Conservation (phyloP, 2,329 filamentous ascomycete genomes). For the Coleophoma eucalyptorum region DNA sequence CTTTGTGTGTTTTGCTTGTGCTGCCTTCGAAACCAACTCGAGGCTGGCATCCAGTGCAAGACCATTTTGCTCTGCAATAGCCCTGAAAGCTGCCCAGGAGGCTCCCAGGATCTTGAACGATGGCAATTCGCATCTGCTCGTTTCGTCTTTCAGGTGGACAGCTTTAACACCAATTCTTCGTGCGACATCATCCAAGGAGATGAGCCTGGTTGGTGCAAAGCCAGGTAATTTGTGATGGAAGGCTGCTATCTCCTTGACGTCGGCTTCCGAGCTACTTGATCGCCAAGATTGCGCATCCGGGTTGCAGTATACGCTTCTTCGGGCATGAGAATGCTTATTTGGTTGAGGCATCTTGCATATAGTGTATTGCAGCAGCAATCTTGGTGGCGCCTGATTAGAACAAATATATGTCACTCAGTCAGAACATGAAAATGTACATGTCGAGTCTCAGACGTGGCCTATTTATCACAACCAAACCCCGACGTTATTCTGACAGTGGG, state of each 20-base stretch:
- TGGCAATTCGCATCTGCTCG: slow-evolving; percentile 60
- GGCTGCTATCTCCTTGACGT: neutral
- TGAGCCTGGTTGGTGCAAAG: slow-evolving; percentile 52
- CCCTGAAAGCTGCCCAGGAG: slow-evolving; percentile 65
- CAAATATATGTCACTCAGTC: too few relatives aligned
- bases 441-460: too few relatives aligned
- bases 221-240: slow-evolving; percentile 58
- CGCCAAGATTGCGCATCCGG: neutral
- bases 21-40: slow-evolving; percentile 31
- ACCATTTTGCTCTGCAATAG: slow-evolving; percentile 41
- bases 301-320: neutral
- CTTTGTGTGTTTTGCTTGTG: slow-evolving; percentile 28
- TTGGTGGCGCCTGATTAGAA: too few relatives aligned
- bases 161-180: slow-evolving; percentile 48
- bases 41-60: slow-evolving; percentile 40
- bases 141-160: slow-evolving; percentile 69
- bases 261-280: neutral
- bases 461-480: too few relatives aligned
- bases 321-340: too few relatives aligned
- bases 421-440: too few relatives aligned
- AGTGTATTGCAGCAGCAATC: too few relatives aligned
- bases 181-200: slow-evolving; percentile 48
- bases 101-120: slow-evolving; percentile 78
- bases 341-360: too few relatives aligned
- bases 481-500: too few relatives aligned